These are phyloP conservation scores for Hanseniaspora lachancei DNA, from an alignment of 805 yeast genomes.

Conservation along the genomic window DNA sequence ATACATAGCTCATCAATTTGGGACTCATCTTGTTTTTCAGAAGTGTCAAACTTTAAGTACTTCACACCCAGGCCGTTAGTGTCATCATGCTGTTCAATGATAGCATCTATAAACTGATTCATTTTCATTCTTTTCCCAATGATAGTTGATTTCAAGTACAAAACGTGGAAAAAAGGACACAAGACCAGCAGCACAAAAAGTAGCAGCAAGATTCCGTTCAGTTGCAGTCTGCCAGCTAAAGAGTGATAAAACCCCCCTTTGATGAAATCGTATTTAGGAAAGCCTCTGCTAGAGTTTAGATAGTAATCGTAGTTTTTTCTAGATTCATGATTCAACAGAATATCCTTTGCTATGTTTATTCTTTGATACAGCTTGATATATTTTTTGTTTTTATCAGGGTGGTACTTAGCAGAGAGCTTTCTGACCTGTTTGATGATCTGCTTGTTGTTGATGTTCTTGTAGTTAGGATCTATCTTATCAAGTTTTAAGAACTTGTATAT, in stretches of 20 bases:
- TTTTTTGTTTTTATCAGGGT: conserved; percentile 66
- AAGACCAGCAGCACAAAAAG: conserved; percentile 38
- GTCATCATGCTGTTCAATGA: conserved; percentile 42
- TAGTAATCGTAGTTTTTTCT: conserved; percentile 76
- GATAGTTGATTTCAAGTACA: conserved; percentile 40
- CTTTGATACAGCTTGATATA: conserved; percentile 51
- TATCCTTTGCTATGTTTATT: conserved; percentile 60
- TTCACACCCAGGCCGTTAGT: conserved; percentile 39
- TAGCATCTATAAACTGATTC: conserved; percentile 36
- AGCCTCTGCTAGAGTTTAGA: conserved; percentile 48
- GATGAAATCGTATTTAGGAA: conserved; percentile 67
- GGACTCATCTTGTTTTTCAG: conserved; percentile 31
- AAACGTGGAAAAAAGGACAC: conserved; percentile 45
- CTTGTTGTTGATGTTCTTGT: conserved; percentile 31
- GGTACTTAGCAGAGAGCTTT: conserved; percentile 55
- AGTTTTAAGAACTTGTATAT: conserved; percentile 59
- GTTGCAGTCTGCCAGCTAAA: conserved; percentile 43
- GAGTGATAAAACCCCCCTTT: conserved; percentile 43
- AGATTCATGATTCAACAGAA: conserved; percentile 46
- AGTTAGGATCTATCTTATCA: conserved; percentile 19
- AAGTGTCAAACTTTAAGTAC: conserved; percentile 31
- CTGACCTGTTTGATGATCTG: conserved; percentile 57
- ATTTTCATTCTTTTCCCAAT: conserved; percentile 47
- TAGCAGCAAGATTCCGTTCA: conserved; percentile 28
- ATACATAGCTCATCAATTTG: conserved; percentile 43